Base-by-base conservation (phyloP, 2,329 filamentous ascomycete species). In the Cytospora mali region DNA sequence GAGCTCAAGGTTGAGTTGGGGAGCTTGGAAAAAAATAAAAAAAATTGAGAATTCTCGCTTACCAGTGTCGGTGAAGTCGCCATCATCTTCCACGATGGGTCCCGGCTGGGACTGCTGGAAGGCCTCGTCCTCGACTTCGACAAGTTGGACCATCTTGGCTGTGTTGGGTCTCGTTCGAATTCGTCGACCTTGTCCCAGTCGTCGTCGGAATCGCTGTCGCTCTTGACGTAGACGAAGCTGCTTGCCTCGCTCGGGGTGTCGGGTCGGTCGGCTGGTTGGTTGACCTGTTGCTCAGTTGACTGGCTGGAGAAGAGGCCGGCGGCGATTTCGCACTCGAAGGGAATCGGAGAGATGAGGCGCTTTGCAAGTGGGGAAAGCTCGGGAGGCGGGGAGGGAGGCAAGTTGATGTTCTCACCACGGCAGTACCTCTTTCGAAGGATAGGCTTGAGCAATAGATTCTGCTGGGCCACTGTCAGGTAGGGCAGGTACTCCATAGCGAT, bases 91-190 rank as follows among this genome's bases (percentile, higher is more conserved):
- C 25, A 60, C 50, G 69, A 93, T 88, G 64, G 88, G 86, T 62
- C 85, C 82, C 66, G 87, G 79, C 72, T 90, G 88, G 69, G 83
- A 80, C 76, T 86, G 81, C 79, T 89, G 84, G 83, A 97, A 96
- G 79, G 96, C 91, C 84, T 97, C 93, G 76, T 98, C 94, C 75
- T 96, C 89, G 74, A 98, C 94, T 83, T 98, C 94, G 75, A 92
- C 91, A 75, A 98, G 91, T 80, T 94, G 92, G 78, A 98, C 94
- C 94, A 98, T 97, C 72, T 77, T 88, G 79, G 62, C 68, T 64
- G 55, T 48, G 46, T 49, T 49, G n/a, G 28, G 29, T 53, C 49
- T 4, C 18, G 6, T 28, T 29, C 27, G 35, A 51, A 62, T 28
- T 55, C 59, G 60, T 61, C 58, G 50, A 61, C 29, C 28, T 49